Evolutionary conservation across 768 basidiomycete genomes (phyloP).

Genomic region (Lentinula sp.): DNA sequence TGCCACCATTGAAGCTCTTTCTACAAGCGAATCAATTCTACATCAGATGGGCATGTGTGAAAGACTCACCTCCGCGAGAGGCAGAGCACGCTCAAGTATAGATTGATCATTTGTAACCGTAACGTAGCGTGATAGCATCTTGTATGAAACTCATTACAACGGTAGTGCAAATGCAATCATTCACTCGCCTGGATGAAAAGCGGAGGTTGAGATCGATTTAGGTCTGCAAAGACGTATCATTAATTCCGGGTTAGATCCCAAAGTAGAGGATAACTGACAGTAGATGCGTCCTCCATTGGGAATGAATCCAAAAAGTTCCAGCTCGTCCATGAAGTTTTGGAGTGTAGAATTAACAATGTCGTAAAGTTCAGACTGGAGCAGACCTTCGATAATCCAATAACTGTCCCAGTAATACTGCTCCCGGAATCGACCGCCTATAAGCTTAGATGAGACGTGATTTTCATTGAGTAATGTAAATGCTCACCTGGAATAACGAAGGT

Average conservation of each 20-base stretch:
- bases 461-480: conserved; percentile 5
- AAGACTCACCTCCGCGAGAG: conserved; percentile 64
- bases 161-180: background rate
- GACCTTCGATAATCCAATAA: conserved; percentile 84
- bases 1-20: conserved; percentile 83
- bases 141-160: background rate
- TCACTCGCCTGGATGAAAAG: conserved; percentile 68
- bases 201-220: conserved; percentile 91
- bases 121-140: conserved; percentile 92
- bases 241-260: background rate
- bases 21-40: conserved; percentile 24
- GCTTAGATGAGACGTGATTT: background rate
- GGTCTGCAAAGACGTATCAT: conserved; percentile 34
- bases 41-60: background rate
- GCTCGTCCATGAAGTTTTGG: conserved; percentile 94
- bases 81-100: conserved; percentile 79
- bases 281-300: conserved; percentile 94
- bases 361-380: conserved; percentile 76
- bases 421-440: conserved; percentile 61
- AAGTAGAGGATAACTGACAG: conserved; percentile 32
- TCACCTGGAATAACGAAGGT: conserved; percentile 88
- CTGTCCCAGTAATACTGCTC: conserved; percentile 75
- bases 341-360: conserved; percentile 70
- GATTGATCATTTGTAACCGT: conserved; percentile 59
- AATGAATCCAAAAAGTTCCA: conserved; percentile 81